Conservation (phyloP, 1,139 yeast genomes). For the Chernovozyma aurita region DNA sequence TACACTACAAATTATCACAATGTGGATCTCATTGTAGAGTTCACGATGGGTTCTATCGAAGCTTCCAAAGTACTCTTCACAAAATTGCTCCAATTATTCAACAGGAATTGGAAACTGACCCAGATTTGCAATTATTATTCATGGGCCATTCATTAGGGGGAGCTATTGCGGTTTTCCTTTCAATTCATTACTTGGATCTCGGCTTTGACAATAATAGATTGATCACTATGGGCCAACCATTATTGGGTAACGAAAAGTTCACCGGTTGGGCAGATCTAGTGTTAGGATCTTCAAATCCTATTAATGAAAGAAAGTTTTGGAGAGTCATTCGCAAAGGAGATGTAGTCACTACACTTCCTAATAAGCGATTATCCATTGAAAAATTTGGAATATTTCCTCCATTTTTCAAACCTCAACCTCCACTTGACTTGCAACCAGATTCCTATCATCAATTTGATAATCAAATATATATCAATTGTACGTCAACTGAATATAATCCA, state of each 20-base stretch:
- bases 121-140: slow-evolving; percentile 31
- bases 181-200: slow-evolving; percentile 33
- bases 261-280: slow-evolving; percentile 34
- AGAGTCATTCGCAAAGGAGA: slow-evolving; percentile 46
- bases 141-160: slow-evolving; percentile 56
- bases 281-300: slow-evolving; percentile 27
- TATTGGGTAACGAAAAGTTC: slow-evolving; percentile 41
- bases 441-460: slow-evolving; percentile 38
- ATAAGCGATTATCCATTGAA: slow-evolving; percentile 13
- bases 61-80: slow-evolving; percentile 27
- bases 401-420: slow-evolving; percentile 4
- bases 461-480: slow-evolving; percentile 43
- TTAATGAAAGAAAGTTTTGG: slow-evolving; percentile 23
- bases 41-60: slow-evolving; percentile 43
- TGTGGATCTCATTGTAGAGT: slow-evolving; percentile 41
- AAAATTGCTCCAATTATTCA: slow-evolving; percentile 22
- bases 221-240: slow-evolving; percentile 51
- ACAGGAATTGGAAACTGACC: slow-evolving; percentile 8
- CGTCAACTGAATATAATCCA: slow-evolving; percentile 24
- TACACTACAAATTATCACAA: slow-evolving; percentile 18
- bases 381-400: slow-evolving; percentile 3
- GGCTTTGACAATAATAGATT: slow-evolving; percentile 30
- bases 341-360: slow-evolving; percentile 42
- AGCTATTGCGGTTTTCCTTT: slow-evolving; percentile 38
- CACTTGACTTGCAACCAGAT: slow-evolving; percentile 2